Percentiles rank a stretch among this genome's conserved stretches.
Conservation (phyloP, 805 yeast genomes). For the Schizosaccharomyces cryophilus region DNA sequence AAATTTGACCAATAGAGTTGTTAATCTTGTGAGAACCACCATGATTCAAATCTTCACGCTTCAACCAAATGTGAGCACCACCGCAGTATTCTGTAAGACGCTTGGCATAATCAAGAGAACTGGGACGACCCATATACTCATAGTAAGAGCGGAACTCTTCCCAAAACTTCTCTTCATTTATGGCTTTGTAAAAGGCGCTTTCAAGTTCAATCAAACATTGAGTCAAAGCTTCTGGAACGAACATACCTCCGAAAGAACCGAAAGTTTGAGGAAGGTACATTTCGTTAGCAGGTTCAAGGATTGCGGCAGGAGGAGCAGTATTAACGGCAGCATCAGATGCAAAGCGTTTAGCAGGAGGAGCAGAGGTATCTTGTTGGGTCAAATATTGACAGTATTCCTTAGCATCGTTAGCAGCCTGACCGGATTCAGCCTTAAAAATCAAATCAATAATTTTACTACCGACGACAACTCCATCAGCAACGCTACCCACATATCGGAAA, state of each 20-base stretch:
- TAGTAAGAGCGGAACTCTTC: constrained; percentile 64
- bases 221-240: constrained; percentile 89
- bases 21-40: constrained; percentile 26
- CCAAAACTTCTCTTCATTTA: constrained; percentile 83
- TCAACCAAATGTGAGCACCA: constrained; percentile 91
- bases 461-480: constrained; percentile 88
- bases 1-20: constrained; percentile 23
- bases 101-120: constrained; percentile 73
- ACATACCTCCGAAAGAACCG: constrained; percentile 96
- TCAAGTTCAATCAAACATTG: constrained; percentile 79
- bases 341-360: neutral
- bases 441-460: constrained; percentile 65
- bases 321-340: neutral
- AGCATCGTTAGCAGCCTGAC: constrained; percentile 34
- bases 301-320: constrained; percentile 9
- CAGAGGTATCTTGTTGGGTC: neutral
- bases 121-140: constrained; percentile 90
- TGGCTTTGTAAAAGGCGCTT: constrained; percentile 62
- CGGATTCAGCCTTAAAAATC: constrained; percentile 30
- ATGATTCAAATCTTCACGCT: constrained; percentile 63
- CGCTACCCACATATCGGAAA: constrained; percentile 47
- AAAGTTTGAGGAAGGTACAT: constrained; percentile 34
- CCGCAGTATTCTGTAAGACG: constrained; percentile 75
- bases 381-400: constrained; percentile 25
- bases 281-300: constrained; percentile 17